Conservation (phyloP, 83 land plant species). For the Thuja plicata region DNA sequence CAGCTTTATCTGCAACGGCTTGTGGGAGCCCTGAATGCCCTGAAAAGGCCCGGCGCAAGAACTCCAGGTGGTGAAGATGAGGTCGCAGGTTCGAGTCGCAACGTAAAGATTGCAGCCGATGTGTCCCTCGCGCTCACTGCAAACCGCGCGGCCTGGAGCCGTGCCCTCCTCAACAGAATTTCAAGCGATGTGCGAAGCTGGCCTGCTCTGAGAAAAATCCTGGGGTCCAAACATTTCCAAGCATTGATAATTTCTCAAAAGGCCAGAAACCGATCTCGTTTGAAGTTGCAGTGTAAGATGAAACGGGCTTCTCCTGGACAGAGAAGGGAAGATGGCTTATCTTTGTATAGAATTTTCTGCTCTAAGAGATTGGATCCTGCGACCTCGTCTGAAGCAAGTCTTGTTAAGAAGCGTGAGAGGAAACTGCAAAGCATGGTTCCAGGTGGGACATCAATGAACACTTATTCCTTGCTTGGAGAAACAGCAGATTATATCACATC, state of each 20-base stretch:
- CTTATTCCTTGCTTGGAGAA: not conserved
- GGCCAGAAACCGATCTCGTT: not conserved
- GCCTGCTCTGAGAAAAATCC: not conserved
- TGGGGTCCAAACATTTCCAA: not conserved
- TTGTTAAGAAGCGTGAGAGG: not conserved
- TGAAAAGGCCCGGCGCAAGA: not conserved
- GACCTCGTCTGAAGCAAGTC: not conserved
- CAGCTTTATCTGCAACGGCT: not conserved
- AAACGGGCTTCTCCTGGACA: not conserved
- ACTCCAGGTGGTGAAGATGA: not conserved
- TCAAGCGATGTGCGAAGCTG: not conserved
- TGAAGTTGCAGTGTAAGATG: not conserved
- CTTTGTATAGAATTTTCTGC: too few relatives aligned
- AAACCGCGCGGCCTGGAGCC: slow-evolving; percentile 2
- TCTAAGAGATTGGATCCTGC: not conserved
- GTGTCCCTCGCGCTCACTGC: slow-evolving; percentile 4
- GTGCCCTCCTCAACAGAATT: not conserved
- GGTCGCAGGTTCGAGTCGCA: not conserved
- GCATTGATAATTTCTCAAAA: not conserved
- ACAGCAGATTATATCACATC: slow-evolving; percentile 2
- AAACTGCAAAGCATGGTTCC: slow-evolving; percentile 5
- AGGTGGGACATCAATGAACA: slow-evolving; percentile 2
- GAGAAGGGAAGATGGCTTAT: not conserved
- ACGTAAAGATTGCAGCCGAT: not conserved
- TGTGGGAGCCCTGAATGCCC: not conserved